Percentiles rank a stretch among this genome's conserved stretches.
phyloP scores from a whole-genome alignment of 1,139 yeast genomes.

The Yamadazyma jaroonii region DNA sequence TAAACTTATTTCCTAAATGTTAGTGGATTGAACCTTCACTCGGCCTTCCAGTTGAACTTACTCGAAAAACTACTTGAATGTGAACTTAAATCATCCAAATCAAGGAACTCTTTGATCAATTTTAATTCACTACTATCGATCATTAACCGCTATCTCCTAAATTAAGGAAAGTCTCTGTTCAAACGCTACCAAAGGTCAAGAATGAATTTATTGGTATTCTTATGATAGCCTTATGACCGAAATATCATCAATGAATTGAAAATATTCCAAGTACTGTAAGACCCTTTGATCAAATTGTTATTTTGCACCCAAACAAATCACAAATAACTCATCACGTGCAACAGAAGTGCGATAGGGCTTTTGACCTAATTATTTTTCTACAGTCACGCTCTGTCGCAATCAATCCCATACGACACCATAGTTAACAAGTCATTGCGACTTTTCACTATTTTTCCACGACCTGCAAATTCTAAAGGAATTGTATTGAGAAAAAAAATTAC shows the following conservation, averaged over 20 bases:
- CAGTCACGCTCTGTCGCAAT: background rate
- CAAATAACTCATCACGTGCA: background rate
- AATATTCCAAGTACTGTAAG: no score
- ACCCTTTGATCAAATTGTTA: no score
- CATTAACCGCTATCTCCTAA: constrained; percentile 1
- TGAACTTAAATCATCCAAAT: constrained; percentile 4
- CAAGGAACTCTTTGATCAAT: constrained; percentile 1
- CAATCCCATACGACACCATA: background rate
- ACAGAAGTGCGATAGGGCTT: background rate
- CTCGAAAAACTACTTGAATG: background rate
- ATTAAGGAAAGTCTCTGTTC: background rate
- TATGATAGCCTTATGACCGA: no score
- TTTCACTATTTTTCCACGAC: constrained; percentile 2
- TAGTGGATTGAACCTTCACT: no score
- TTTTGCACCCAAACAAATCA: background rate
- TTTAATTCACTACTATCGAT: background rate
- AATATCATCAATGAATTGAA: no score
- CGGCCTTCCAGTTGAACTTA: constrained; percentile 3
- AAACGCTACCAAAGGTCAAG: no score
- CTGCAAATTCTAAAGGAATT: background rate
- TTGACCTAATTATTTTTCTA: background rate
- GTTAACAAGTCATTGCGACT: constrained; percentile 1
- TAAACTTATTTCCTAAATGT: no score
- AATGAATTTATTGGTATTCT: no score
- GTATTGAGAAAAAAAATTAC: constrained; percentile 5